Base-by-base conservation (phyloP, 2,329 filamentous ascomycete species). In the Ceratocystis variospora region DNA sequence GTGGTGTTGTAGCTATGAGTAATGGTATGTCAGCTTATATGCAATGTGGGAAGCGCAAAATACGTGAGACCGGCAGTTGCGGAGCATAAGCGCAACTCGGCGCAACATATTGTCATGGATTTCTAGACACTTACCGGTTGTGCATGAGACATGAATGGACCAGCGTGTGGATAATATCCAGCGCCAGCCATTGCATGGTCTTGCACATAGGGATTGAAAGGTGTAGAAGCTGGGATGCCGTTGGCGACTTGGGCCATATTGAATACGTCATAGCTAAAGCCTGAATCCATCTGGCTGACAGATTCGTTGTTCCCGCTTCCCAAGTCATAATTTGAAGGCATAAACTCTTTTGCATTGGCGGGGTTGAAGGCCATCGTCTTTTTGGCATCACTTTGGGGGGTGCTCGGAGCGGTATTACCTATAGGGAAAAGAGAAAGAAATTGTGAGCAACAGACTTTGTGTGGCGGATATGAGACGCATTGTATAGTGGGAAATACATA, bases 131-230 rank as follows among this genome's bases (percentile, higher is more conserved):
- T 72, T 75, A 86, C 84, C 25, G 88, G 88, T 70, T 88, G 86
- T 22, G 80, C 74, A 17, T 80, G 78, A 10, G 79, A 74, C 10
- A 77, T 74, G 72, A 81, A 87, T 10, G 78, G 76, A 62, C 76
- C 76, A 55, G 81, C 81, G n/a, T 79, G 74, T 62, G 82, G 81
- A 72, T 88, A 96, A 74, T 87, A 96, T 1, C 84, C 79, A 17
- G 84, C 79, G 4, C 81, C 82, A 67, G 80, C 78, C 33, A 75
- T 78, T 5, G 80, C 78, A 61, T 92, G 81, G 68, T 94, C 88
- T 71, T 90, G 87, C 1, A 86, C 84, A 75, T 96, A 96, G 1
- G 90, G 90, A 71, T 90, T 90, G 69, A 80, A 85, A 57, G 80
- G 83, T 28, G 83, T 74, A 48, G 76, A 73, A 22, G 37, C 53